These are phyloP conservation scores for Crithidia bombi DNA, from an alignment of 208 protist genomes.

Conservation along the genomic window DNA sequence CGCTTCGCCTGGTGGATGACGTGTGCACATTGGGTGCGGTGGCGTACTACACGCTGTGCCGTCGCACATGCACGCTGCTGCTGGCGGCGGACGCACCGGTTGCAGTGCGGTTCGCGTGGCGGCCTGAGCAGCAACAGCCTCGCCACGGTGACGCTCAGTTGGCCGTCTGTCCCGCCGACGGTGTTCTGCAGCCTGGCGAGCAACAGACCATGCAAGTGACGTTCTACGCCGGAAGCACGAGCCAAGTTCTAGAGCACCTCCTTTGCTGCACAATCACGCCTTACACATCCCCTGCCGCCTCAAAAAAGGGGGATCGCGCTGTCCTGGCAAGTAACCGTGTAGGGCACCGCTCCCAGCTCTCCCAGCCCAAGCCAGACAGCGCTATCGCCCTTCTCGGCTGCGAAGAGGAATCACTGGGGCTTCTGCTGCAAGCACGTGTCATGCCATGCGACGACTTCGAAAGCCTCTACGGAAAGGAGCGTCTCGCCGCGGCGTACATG, in stretches of 20 bases:
- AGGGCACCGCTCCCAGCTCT: conserved; percentile 37
- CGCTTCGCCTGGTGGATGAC: conserved; percentile 73
- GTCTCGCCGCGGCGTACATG: conserved; percentile 41
- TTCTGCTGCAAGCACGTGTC: conserved; percentile 81
- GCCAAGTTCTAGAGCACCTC: conserved; percentile 73
- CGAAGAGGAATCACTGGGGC: conserved; percentile 60
- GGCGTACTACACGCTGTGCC: conserved; percentile 84
- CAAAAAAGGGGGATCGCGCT: neutral
- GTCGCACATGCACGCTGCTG: conserved; percentile 65
- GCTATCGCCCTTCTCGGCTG: neutral
- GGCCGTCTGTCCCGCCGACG: conserved; percentile 47
- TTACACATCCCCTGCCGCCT: conserved; percentile 24
- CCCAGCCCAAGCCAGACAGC: conserved; percentile 21
- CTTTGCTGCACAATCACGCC: conserved; percentile 65
- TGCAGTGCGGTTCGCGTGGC: conserved; percentile 30
- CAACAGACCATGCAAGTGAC: conserved; percentile 49
- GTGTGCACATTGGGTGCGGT: conserved; percentile 73
- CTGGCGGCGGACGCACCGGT: conserved; percentile 17
- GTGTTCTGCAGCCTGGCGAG: conserved; percentile 59
- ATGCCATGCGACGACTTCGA: conserved; percentile 78
- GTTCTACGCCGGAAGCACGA: conserved; percentile 81
- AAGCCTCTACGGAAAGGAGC: conserved; percentile 50
- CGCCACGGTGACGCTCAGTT: conserved; percentile 63
- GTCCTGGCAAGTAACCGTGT: conserved; percentile 20
- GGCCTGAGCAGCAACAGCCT: conserved; percentile 36